These are phyloP conservation scores for Aleurites moluccanus DNA, from an alignment of 441 rosid genomes.

Conservation along the genomic window DNA sequence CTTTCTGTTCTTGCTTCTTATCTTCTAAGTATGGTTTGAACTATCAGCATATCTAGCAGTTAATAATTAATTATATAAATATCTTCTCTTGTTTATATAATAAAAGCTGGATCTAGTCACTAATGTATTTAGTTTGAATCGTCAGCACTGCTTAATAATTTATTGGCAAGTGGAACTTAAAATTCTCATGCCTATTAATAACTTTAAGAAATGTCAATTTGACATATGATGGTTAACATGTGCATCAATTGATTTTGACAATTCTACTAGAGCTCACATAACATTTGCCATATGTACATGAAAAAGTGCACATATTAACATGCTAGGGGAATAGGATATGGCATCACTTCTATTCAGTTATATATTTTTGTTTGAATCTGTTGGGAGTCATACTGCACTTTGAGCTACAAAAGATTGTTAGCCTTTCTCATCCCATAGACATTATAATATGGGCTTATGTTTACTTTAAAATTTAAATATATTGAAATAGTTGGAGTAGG, in stretches of 20 bases:
- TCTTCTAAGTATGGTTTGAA: not conserved
- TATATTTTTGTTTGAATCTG: not conserved
- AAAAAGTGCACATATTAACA: not conserved
- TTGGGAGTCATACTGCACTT: not conserved
- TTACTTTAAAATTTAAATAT: not conserved
- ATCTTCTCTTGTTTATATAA: not conserved
- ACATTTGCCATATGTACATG: not conserved
- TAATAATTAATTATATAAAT: too few relatives aligned
- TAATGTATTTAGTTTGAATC: not conserved
- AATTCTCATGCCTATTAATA: too few relatives aligned
- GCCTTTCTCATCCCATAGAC: not conserved
- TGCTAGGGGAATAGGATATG: not conserved
- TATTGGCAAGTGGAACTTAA: not conserved
- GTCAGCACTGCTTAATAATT: not conserved
- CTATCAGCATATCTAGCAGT: not conserved
- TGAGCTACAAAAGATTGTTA: not conserved
- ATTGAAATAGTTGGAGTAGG: not conserved
- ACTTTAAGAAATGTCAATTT: not conserved
- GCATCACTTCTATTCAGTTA: not conserved
- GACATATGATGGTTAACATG: not conserved
- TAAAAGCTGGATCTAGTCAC: not conserved
- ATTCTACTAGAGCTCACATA: not conserved
- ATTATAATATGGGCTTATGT: not conserved
- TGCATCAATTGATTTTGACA: not conserved
- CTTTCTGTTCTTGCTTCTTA: too few relatives aligned